Evolutionary conservation across 148 eudicot genomes (phyloP).

Genomic region (Linanthus parryae): DNA sequence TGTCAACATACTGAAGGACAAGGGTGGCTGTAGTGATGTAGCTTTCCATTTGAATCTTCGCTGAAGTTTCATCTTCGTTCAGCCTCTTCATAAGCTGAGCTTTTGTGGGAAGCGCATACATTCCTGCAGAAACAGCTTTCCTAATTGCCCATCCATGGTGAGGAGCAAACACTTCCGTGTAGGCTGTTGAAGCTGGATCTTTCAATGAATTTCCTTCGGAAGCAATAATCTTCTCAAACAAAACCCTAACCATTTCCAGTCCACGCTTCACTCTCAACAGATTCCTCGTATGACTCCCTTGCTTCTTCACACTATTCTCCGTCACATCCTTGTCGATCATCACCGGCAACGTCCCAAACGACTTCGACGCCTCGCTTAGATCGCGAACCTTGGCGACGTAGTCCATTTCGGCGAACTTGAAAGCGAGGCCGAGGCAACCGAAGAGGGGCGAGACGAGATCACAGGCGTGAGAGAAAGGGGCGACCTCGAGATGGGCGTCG

Average conservation of each 20-base stretch:
- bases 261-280: conserved; percentile 90
- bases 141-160: conserved; percentile 96
- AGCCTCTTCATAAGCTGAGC: conserved; percentile 67
- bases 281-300: conserved; percentile 89
- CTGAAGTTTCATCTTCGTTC: conserved; percentile 85
- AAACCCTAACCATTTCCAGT: conserved; percentile 79
- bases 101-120: conserved; percentile 96
- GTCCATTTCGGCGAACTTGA: conserved; percentile 92
- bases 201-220: conserved; percentile 69
- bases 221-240: conserved; percentile 74
- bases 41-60: conserved; percentile 66
- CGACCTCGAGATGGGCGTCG: conserved; percentile 34
- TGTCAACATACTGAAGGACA: conserved; percentile 55
- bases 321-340: conserved; percentile 61
- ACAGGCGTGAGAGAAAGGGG: conserved; percentile 74
- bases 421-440: conserved; percentile 87
- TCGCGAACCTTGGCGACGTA: conserved; percentile 86
- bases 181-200: conserved; percentile 84
- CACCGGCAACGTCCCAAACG: conserved; percentile 36
- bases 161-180: conserved; percentile 87
- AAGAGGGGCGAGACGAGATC: conserved; percentile 89
- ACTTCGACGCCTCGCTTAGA: conserved; percentile 59
- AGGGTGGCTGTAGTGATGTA: conserved; percentile 49
- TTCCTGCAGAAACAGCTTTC: conserved; percentile 94
- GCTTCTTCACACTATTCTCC: conserved; percentile 49